Evolutionary conservation across 2,329 filamentous ascomycete genomes (phyloP).

Genomic region (Colletotrichum lini): DNA sequence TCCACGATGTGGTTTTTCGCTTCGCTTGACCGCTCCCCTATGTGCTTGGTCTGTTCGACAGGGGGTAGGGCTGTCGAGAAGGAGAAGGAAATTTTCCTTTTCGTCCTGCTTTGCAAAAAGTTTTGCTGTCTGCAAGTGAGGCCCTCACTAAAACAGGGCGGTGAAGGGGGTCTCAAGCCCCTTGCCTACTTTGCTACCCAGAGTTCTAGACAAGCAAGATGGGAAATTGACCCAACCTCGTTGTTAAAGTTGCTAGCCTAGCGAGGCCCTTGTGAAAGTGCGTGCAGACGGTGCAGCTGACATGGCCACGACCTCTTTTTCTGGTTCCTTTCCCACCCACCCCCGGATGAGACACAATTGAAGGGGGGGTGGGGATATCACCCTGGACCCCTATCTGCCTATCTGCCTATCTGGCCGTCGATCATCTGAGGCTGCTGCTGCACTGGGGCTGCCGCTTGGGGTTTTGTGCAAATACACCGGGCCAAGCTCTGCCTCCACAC

Average conservation of each 20-base stretch:
- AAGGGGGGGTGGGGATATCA: constrained; percentile 9
- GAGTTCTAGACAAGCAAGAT: constrained; percentile 16
- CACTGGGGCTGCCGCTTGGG: not conserved
- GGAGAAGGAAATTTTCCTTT: not conserved
- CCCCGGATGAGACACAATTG: constrained; percentile 24
- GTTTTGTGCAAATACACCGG: constrained; percentile 23
- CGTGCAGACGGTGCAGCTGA: constrained; percentile 36
- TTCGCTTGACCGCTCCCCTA: constrained; percentile 22
- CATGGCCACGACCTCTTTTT: constrained; percentile 5
- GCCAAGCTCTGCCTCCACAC: not conserved
- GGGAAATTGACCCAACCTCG: constrained; percentile 32
- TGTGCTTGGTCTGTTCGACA: too few species aligned
- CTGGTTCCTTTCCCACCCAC: not conserved
- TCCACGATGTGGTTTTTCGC: not conserved
- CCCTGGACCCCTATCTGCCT: constrained; percentile 25
- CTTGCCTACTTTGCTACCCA: not conserved
- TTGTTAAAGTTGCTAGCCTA: not conserved
- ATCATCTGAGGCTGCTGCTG: constrained; percentile 28
- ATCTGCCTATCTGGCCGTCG: constrained; percentile 6
- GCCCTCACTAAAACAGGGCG: constrained; percentile 33
- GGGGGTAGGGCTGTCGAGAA: too few species aligned
- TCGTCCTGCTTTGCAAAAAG: constrained; percentile 13
- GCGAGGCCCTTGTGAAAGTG: constrained; percentile 5
- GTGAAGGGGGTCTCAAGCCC: constrained; percentile 20
- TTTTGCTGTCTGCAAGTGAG: constrained; percentile 15